A percentile compares a stretch with the other conserved stretches of the same genome.
phyloP scores from a whole-genome alignment of 2,329 filamentous ascomycete species.

The Pyricularia grisea region DNA sequence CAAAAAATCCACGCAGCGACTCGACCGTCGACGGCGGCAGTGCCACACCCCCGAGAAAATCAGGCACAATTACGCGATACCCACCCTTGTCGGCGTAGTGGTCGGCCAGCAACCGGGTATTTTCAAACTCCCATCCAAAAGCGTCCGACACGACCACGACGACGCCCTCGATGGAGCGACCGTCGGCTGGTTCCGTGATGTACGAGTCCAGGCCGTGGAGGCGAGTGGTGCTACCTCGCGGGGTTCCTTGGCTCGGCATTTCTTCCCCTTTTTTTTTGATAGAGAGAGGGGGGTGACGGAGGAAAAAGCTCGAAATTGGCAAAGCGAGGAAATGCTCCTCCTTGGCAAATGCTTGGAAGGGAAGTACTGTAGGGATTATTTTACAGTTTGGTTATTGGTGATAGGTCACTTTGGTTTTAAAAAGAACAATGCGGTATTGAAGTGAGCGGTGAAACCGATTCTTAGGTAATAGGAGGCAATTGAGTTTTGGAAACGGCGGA shows the following conservation, averaged over 20 bases:
- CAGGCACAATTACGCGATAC: constrained; percentile 43
- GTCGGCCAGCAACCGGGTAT: constrained; percentile 43
- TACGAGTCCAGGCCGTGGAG: constrained; percentile 41
- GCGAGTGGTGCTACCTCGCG: constrained; percentile 29
- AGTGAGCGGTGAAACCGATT: background rate
- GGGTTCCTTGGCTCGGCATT: constrained; percentile 23
- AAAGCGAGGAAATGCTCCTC: too few relatives aligned
- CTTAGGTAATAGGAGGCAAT: background rate
- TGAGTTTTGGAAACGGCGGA: background rate
- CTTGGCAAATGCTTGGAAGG: background rate
- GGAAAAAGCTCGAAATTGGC: background rate
- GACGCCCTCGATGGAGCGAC: constrained; percentile 29
- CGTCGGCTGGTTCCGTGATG: constrained; percentile 25
- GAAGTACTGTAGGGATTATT: too few relatives aligned
- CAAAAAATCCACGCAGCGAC: constrained; percentile 16
- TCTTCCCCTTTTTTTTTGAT: background rate
- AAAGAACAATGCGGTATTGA: background rate
- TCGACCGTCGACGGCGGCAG: constrained; percentile 13
- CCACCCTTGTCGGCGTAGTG: constrained; percentile 39
- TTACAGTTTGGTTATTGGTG: background rate
- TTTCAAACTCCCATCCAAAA: constrained; percentile 45
- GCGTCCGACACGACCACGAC: constrained; percentile 45
- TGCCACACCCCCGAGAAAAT: constrained; percentile 37
- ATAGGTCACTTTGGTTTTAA: background rate
- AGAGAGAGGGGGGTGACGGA: too few relatives aligned